Percentiles rank a stretch among this genome's conserved stretches.
These are phyloP conservation scores for Comarum palustre DNA, from an alignment of 306 rosid genomes.

Conservation along the genomic window DNA sequence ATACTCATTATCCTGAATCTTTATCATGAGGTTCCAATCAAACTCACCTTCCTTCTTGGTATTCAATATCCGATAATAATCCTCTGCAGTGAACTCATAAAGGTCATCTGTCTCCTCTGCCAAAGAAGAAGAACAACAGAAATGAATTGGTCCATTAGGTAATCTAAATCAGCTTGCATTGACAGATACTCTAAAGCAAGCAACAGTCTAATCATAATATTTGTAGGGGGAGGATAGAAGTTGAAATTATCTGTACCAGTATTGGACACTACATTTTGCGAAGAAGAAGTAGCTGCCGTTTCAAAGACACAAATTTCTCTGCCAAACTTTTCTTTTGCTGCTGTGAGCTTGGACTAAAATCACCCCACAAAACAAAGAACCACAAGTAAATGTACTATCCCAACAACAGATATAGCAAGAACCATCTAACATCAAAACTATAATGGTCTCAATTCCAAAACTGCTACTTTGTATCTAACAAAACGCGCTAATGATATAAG, in stretches of 20 bases:
- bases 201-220: not conserved
- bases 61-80: conserved; percentile 57
- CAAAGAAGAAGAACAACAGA: conserved; percentile 12
- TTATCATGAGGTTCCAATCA: conserved; percentile 1
- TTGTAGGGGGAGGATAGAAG: not conserved
- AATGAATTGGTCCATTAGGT: not conserved
- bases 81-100: conserved; percentile 77
- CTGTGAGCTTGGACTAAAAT: conserved; percentile 53
- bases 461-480: not conserved
- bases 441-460: conserved; percentile 7
- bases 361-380: conserved; percentile 15
- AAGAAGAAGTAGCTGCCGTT: conserved; percentile 46
- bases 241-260: conserved; percentile 36
- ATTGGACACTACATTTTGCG: conserved; percentile 34
- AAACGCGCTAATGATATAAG: not conserved
- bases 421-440: conserved; percentile 9
- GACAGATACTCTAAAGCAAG: not conserved
- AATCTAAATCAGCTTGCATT: not conserved
- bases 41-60: conserved; percentile 67
- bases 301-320: conserved; percentile 74
- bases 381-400: conserved; percentile 2
- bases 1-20: not conserved
- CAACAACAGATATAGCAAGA: conserved; percentile 16
- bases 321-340: conserved; percentile 57
- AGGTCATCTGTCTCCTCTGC: conserved; percentile 64